Base-by-base conservation (phyloP, 148 eudicot species). In the Chenopodium album region DNA sequence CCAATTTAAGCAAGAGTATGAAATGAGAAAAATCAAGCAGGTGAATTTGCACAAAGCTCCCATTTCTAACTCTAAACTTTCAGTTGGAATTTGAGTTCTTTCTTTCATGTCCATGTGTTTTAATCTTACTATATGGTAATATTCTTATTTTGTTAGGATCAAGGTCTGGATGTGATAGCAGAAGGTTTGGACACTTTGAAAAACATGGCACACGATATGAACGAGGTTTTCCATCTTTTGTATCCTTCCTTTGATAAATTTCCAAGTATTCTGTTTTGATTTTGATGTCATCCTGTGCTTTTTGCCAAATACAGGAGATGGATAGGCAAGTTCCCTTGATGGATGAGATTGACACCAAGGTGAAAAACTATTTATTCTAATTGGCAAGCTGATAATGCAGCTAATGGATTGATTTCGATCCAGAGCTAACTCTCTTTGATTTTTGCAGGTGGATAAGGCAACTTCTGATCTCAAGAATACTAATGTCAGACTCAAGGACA, bases 281-380 rank as follows among this genome's bases (percentile, higher is more conserved):
- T 7, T 7, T 64, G 34, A 9, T 67, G 13, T 12, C n/a, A 34
- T 31, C 46, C 20, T 31, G 7, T 7, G 4, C 75, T 78, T 77
- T 50, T 66, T 85, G 74, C 75, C 71, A 12, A 54, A 68, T 86
- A 80, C 94, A 94, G 97, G 99, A 96, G 84, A 14, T 96, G 82
- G 99, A 94, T 84, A 94, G 91, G 82, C 99, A 96, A 88, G 99
- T 96, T 78, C 99, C 99, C 73, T 81, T 96, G 82, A 92, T 96
- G 95, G 99, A 96, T 86, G 98, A 96, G 89, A 96, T 96, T 77
- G 99, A 97, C 73, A 83, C 92, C 37, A 96, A 96, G 99, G 97
- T 96, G 80, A 76, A 85, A 62, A 50, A 26, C 16, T 3, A 19
- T 20, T 34, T 67, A 9, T 7, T 22, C n/a, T 56, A 22, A 69